Conservation (phyloP, 805 yeast genomes). For the Saccharomycopsis fermentans region DNA sequence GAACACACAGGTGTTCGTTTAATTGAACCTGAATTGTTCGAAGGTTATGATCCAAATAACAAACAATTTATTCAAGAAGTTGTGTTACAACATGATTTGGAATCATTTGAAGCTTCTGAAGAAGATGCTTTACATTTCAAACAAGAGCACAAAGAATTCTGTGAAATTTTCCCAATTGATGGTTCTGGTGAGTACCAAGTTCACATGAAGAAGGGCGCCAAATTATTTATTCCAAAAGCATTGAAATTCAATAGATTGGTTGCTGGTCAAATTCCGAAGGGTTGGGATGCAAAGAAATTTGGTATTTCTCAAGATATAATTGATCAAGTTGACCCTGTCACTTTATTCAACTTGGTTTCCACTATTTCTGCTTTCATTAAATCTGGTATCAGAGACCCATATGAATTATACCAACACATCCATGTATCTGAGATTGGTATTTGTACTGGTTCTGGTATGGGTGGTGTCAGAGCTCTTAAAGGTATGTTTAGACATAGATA, state of each 20-base stretch:
- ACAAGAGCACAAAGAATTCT: constrained; percentile 87
- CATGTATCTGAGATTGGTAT: constrained; percentile 98
- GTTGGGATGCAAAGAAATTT: constrained; percentile 92
- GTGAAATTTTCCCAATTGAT: constrained; percentile 79
- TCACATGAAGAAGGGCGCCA: constrained; percentile 85
- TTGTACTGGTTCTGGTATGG: constrained; percentile 99
- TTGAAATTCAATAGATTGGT: constrained; percentile 23
- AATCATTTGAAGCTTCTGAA: constrained; percentile 89
- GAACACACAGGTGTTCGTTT: constrained; percentile 95
- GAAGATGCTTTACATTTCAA: constrained; percentile 93
- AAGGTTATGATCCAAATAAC: constrained; percentile 90
- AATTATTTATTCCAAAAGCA: constrained; percentile 76
- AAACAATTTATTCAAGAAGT: constrained; percentile 92
- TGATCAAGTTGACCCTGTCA: constrained; percentile 92
- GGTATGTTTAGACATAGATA: constrained; percentile 97
- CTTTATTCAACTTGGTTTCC: constrained; percentile 84
- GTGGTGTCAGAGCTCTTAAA: constrained; percentile 94
- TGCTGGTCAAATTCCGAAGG: constrained; percentile 80
- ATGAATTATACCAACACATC: constrained; percentile 95
- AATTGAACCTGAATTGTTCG: constrained; percentile 89
- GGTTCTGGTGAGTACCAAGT: constrained; percentile 92
- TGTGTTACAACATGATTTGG: constrained; percentile 92
- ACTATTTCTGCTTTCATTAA: constrained; percentile 90
- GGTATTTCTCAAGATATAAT: constrained; percentile 93
- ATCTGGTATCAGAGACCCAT: constrained; percentile 96